phyloP scores from a whole-genome alignment of 2,329 filamentous ascomycete genomes.

The Microsporum canis region DNA sequence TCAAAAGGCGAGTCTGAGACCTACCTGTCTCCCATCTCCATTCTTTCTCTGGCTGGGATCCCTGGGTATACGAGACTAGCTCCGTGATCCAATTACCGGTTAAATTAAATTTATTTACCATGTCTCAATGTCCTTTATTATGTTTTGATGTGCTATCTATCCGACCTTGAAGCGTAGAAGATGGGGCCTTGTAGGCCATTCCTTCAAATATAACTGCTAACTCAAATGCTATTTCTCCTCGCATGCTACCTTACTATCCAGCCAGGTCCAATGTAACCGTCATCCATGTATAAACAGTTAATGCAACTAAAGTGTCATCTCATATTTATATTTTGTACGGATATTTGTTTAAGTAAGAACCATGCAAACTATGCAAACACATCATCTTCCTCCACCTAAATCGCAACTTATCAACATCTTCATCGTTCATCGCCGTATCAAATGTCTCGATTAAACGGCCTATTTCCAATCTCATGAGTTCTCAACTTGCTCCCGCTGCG shows the following conservation, averaged over 20 bases:
- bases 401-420: neutral
- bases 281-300: too few species aligned
- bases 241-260: too few species aligned
- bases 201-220: neutral
- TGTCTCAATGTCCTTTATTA: neutral
- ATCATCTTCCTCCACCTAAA: neutral
- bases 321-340: neutral
- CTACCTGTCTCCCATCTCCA: conserved; percentile 49
- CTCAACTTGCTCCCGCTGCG: neutral
- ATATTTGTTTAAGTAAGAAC: neutral
- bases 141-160: neutral
- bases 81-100: neutral
- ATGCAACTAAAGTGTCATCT: neutral
- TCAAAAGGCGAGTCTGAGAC: conserved; percentile 20
- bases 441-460: neutral
- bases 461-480: neutral
- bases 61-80: neutral
- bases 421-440: neutral
- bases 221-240: too few species aligned
- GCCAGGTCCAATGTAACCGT: too few species aligned
- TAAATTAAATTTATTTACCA: neutral
- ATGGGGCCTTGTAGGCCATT: neutral
- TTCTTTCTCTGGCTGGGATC: conserved; percentile 39
- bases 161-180: too few species aligned
- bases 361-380: conserved; percentile 1